Evolutionary conservation across 164 flowering plant genomes (phyloP), one percentile per base, ranked within the genome.

Genomic region (Berberis vulgaris): DNA sequence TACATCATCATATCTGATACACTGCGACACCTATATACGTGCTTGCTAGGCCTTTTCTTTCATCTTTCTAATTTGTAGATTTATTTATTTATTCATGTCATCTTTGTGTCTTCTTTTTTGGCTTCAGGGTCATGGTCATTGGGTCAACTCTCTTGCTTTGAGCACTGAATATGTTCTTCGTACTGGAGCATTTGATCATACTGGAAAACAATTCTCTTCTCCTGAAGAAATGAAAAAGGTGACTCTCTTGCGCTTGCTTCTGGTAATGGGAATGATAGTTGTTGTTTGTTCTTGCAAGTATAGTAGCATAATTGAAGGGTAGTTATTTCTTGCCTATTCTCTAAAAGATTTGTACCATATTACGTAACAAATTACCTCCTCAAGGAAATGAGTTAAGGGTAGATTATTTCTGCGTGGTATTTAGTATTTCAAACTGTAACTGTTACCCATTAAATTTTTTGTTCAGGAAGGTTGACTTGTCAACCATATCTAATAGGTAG

Each of bases 121-220:
- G 63, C 63, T 59, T 44, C 66, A 94, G 97, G 97, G 96, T 38
- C 98, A 94, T 78, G 98, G 97, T 41, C 98, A 91, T 77, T 91
- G 98, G 97, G 96, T 94, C 7, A 94, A 94, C 68, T 81, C 96
- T 65, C 86, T 91, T 71, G 97, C 98, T 63, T 70, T 94, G 70
- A 94, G 95, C 77, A 94, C 97, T 8, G 98, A 94, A 65, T 94
- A 94, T 77, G 88, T 88, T 73, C 88, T 94, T 68, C 88, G 98
- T 1, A 94, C 97, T 41, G 98, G 98, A 65, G 96, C 97, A 45
- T 94, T 84, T 80, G 96, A 94, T 74, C 95, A 94, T 68, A 82
- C 86, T 12, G 77, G 88, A 49, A 94, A 87, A 69, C 78, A 80
- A 7, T 87, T 69, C 80, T 75, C 91, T 58, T 81, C 93, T 65